Evolutionary conservation across 2,329 filamentous ascomycete genomes (phyloP).

Genomic region (Fulvia fulva): DNA sequence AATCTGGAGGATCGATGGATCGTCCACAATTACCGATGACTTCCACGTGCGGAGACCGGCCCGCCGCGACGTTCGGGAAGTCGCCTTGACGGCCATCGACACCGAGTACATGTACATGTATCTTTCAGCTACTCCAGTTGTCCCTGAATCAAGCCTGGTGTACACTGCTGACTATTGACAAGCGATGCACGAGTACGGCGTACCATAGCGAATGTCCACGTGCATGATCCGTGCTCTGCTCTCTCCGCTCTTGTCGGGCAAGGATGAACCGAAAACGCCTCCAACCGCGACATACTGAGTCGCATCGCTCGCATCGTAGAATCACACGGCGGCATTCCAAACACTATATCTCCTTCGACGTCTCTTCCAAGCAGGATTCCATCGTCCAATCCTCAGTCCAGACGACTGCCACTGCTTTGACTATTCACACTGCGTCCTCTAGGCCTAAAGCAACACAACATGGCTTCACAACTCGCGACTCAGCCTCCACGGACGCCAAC

Average conservation of each 20-base stretch:
- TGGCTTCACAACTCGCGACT: conserved; percentile 18
- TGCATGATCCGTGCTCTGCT: neutral
- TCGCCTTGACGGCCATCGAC: no score
- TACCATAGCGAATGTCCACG: neutral
- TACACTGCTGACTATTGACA: no score
- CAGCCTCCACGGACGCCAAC: conserved; percentile 24
- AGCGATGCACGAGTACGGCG: no score
- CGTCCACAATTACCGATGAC: neutral
- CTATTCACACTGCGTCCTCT: no score
- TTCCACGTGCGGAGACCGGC: neutral
- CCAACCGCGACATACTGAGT: neutral
- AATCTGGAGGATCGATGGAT: no score
- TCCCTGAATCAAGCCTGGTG: no score
- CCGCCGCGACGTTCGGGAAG: neutral
- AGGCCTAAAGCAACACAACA: conserved; percentile 7
- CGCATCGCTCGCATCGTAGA: neutral
- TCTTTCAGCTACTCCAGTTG: no score
- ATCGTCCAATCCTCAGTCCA: no score
- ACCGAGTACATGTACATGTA: no score
- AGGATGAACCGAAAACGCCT: neutral
- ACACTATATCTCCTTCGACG: neutral
- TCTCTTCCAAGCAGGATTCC: no score
- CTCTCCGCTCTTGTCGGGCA: neutral
- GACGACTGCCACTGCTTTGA: no score
- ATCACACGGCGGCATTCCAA: neutral